phyloP scores from a whole-genome alignment of 345 rosid species.

The Eucalyptus sp. region DNA sequence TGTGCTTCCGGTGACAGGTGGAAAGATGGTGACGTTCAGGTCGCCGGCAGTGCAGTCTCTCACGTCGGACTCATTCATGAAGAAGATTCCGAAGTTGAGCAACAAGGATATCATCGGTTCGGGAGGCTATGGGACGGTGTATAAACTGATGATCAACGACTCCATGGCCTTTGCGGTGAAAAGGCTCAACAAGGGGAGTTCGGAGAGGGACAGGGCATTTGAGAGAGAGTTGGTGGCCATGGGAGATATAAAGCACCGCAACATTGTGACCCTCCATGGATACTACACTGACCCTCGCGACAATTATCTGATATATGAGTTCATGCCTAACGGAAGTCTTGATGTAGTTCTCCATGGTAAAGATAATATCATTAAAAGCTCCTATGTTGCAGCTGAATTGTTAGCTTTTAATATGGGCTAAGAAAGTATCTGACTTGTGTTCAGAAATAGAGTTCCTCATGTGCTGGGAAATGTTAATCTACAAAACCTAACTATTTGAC shows the following conservation, averaged over 20 bases:
- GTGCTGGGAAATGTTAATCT: background rate
- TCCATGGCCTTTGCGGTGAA: conserved; percentile 66
- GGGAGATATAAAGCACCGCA: conserved; percentile 87
- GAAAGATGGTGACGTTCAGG: conserved; percentile 73
- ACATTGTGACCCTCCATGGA: conserved; percentile 78
- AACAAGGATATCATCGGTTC: conserved; percentile 74
- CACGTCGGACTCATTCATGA: conserved; percentile 34
- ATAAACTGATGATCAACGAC: conserved; percentile 39
- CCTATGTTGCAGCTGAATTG: background rate
- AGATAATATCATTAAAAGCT: background rate
- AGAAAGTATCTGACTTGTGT: background rate
- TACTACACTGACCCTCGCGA: conserved; percentile 46
- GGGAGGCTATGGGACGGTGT: conserved; percentile 78
- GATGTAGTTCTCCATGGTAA: conserved; percentile 52
- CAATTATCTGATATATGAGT: conserved; percentile 77
- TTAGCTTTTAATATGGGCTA: background rate
- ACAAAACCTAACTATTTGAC: background rate
- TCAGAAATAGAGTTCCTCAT: background rate
- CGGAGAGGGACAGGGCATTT: conserved; percentile 66
- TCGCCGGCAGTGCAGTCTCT: conserved; percentile 43
- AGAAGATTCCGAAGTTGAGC: conserved; percentile 50
- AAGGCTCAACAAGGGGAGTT: conserved; percentile 49
- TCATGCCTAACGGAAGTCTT: conserved; percentile 82
- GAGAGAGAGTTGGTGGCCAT: conserved; percentile 72
- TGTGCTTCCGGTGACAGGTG: conserved; percentile 24